These are phyloP conservation scores for Candida frijolesensis DNA, from an alignment of 1,139 yeast genomes.

Conservation along the genomic window DNA sequence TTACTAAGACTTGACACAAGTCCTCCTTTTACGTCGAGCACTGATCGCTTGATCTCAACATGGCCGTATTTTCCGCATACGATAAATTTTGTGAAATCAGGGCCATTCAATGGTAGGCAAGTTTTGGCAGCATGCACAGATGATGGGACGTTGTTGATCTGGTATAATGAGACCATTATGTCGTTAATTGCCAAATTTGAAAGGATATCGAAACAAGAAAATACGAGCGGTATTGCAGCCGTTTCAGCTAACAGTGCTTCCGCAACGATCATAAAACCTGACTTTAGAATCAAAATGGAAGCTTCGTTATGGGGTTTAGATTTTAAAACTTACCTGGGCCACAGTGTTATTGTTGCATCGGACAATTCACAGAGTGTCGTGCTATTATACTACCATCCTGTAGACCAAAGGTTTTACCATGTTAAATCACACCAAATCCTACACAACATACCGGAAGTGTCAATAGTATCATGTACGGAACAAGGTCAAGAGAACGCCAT, in stretches of 20 bases:
- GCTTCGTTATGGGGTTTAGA: slow-evolving; percentile 73
- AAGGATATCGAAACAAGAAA: not conserved
- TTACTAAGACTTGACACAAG: slow-evolving; percentile 39
- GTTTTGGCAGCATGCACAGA: slow-evolving; percentile 55
- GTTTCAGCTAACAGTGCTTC: slow-evolving; percentile 6
- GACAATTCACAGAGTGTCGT: slow-evolving; percentile 58
- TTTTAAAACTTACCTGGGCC: slow-evolving; percentile 26
- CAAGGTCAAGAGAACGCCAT: slow-evolving; percentile 22
- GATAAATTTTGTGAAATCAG: slow-evolving; percentile 45
- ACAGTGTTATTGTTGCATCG: slow-evolving; percentile 50
- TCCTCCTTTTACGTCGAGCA: slow-evolving; percentile 39
- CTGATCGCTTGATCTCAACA: slow-evolving; percentile 44
- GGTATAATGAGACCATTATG: slow-evolving; percentile 34
- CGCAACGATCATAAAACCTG: slow-evolving; percentile 26
- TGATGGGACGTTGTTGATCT: slow-evolving; percentile 56
- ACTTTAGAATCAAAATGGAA: slow-evolving; percentile 37
- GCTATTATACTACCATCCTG: slow-evolving; percentile 36
- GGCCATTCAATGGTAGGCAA: slow-evolving; percentile 30
- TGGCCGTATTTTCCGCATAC: slow-evolving; percentile 60
- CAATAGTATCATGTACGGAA: slow-evolving; percentile 18
- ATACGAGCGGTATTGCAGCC: slow-evolving; percentile 14
- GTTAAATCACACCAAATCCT: slow-evolving; percentile 44
- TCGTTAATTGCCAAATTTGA: slow-evolving; percentile 19
- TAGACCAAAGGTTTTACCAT: slow-evolving; percentile 32
- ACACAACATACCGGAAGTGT: slow-evolving; percentile 64